Conservation (phyloP, 2,329 filamentous ascomycete species). For the Lecanicillium sp. region DNA sequence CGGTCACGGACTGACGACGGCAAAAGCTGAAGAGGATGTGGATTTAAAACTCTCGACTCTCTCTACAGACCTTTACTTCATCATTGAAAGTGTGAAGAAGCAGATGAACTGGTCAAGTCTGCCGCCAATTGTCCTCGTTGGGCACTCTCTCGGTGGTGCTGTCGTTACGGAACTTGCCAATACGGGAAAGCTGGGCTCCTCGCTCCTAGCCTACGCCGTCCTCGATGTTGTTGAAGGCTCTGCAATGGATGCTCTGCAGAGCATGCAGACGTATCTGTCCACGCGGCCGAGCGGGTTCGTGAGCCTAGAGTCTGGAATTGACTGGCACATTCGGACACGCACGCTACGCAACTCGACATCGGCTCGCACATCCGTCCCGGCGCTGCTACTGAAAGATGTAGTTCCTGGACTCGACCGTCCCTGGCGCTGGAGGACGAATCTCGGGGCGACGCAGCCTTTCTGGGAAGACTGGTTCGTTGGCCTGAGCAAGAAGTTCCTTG, state of each 20-base stretch:
- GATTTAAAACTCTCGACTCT: conserved; percentile 71
- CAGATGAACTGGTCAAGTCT: conserved; percentile 67
- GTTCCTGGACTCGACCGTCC: conserved; percentile 34
- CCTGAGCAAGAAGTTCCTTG: conserved; percentile 81
- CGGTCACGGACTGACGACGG: conserved; percentile 72
- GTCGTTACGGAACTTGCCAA: conserved; percentile 80
- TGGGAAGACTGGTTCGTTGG: conserved; percentile 94
- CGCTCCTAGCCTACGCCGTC: conserved; percentile 78
- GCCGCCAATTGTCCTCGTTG: conserved; percentile 75
- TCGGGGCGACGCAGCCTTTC: conserved; percentile 77
- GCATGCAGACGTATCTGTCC: conserved; percentile 88
- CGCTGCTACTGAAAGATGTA: conserved; percentile 50
- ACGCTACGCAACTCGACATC: conserved; percentile 79
- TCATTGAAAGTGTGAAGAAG: conserved; percentile 60
- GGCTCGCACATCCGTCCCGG: conserved; percentile 83
- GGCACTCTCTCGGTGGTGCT: conserved; percentile 88
- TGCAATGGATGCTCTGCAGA: conserved; percentile 87
- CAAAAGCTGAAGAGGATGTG: conserved; percentile 33
- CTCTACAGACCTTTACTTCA: conserved; percentile 62
- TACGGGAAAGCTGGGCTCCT: conserved; percentile 55
- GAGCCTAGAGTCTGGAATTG: conserved; percentile 72
- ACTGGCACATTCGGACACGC: conserved; percentile 87
- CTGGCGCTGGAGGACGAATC: conserved; percentile 83
- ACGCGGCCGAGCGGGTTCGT: conserved; percentile 73
- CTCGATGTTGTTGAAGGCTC: conserved; percentile 95